A percentile compares a stretch with the other conserved stretches of the same genome.
These are phyloP conservation scores for Paspalum notatum DNA, from an alignment of 176 grass and related monocot species.

Conservation along the genomic window DNA sequence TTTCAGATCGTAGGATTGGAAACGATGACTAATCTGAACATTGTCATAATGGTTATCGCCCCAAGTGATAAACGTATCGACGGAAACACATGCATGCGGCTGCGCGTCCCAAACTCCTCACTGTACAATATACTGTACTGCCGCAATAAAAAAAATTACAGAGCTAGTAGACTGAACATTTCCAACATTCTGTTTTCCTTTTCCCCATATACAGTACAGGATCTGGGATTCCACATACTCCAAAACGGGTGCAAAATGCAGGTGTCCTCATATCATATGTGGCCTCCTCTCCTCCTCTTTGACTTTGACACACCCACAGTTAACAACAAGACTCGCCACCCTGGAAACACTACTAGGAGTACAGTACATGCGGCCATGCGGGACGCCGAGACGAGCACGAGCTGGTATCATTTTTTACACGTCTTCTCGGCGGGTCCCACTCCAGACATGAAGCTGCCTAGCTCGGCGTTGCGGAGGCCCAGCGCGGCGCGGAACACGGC, in stretches of 20 bases:
- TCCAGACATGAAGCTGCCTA: conserved; percentile 47
- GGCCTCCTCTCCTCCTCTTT: conserved; percentile 14
- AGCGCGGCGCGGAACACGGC: conserved; percentile 70
- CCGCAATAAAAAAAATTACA: conserved; percentile 15
- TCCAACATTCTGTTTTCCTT: background rate
- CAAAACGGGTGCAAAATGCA: conserved; percentile 35
- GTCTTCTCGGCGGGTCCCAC: conserved; percentile 33
- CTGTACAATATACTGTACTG: background rate
- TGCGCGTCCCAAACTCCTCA: background rate
- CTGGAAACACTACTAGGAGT: background rate
- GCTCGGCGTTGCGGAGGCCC: conserved; percentile 60
- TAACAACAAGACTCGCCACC: background rate
- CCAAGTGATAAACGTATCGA: background rate
- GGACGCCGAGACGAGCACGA: no score
- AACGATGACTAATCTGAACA: no score
- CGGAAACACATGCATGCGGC: no score
- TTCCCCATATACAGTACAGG: background rate
- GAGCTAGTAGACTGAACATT: background rate
- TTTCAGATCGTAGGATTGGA: no score
- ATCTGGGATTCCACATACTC: conserved; percentile 18
- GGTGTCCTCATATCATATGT: background rate
- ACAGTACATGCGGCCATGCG: no score
- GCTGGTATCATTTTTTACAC: conserved; percentile 34
- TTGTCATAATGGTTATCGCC: no score
- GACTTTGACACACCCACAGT: background rate